These are phyloP conservation scores for Trichosanthes cucumerina DNA, from an alignment of 306 rosid species.

Conservation along the genomic window DNA sequence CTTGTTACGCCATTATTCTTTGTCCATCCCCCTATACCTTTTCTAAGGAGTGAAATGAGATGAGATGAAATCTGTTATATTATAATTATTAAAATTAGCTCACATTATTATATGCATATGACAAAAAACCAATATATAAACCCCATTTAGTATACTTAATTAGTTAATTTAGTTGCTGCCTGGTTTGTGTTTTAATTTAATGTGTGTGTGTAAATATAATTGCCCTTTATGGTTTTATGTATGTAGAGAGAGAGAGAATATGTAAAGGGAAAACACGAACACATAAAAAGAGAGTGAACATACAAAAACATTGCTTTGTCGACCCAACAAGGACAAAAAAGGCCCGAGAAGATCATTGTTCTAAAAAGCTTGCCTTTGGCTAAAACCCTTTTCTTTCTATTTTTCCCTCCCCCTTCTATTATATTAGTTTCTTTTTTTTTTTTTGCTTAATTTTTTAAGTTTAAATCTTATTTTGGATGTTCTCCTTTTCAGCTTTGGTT, in stretches of 20 bases:
- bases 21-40: conserved; percentile 44
- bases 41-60: not conserved
- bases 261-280: conserved; percentile 10
- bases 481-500: too few relatives aligned
- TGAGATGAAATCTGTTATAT: not conserved
- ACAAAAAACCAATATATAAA: not conserved
- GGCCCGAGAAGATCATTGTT: conserved; percentile 45
- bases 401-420: not conserved
- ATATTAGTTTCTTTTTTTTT: not conserved
- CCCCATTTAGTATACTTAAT: not conserved
- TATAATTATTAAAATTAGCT: not conserved
- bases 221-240: not conserved
- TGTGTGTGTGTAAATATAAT: not conserved
- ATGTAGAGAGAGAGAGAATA: not conserved
- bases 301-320: conserved; percentile 64
- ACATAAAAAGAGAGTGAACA: conserved; percentile 37
- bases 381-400: not conserved
- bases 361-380: conserved; percentile 11
- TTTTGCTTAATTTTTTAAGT: too few relatives aligned
- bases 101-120: conserved; percentile 2
- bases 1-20: conserved; percentile 61
- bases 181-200: not conserved
- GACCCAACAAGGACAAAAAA: conserved; percentile 74
- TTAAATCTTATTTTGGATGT: too few relatives aligned
- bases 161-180: not conserved